Evolutionary conservation across 2,329 filamentous ascomycete genomes (phyloP).

Genomic region (Cytospora chrysosperma): DNA sequence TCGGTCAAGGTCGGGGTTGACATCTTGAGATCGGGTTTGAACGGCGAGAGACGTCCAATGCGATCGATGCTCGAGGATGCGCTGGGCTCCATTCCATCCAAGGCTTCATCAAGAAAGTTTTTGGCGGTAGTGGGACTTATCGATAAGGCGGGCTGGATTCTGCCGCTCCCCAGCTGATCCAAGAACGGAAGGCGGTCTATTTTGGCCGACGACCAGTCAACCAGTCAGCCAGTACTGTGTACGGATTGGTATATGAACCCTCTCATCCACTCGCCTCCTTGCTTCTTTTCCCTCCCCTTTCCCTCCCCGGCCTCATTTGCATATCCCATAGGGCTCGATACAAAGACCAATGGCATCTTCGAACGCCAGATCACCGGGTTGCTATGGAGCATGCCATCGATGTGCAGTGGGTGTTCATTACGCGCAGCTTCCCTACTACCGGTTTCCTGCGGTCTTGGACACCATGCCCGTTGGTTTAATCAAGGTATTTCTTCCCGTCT

Average conservation of each 20-base stretch:
- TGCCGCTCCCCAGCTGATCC: neutral
- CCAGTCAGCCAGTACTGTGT: neutral
- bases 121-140: constrained; percentile 23
- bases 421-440: too few relatives aligned
- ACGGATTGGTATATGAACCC: constrained; percentile 30
- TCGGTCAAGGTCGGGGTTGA: constrained; percentile 65
- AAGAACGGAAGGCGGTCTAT: constrained; percentile 6
- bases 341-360: too few relatives aligned
- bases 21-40: constrained; percentile 38
- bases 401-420: too few relatives aligned
- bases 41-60: neutral
- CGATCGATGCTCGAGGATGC: neutral
- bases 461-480: too few relatives aligned
- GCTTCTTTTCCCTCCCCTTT: constrained; percentile 47
- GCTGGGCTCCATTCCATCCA: constrained; percentile 1
- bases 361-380: too few relatives aligned
- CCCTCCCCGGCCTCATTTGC: too few relatives aligned
- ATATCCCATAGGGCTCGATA: too few relatives aligned
- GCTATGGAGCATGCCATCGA: too few relatives aligned
- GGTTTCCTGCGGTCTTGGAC: too few relatives aligned
- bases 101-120: constrained; percentile 15
- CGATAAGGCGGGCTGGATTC: constrained; percentile 16
- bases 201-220: too few relatives aligned
- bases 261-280: constrained; percentile 14
- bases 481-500: too few relatives aligned